Base-by-base conservation (phyloP, 441 rosid species). In the Eruca vesicaria region DNA sequence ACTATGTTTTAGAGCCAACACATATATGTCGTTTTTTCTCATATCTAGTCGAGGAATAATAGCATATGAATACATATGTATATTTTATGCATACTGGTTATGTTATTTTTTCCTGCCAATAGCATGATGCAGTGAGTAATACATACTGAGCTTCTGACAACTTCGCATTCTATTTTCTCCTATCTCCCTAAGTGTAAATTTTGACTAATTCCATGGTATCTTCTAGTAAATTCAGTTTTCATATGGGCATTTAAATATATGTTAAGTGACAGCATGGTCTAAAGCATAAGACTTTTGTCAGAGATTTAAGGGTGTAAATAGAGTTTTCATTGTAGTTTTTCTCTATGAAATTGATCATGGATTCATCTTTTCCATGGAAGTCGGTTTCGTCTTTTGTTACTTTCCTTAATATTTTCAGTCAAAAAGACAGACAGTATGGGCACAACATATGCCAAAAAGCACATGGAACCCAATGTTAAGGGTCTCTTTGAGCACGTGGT, bases 381-480 rank as follows among this genome's bases (percentile, higher is more conserved):
- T 76, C 64, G 80, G 71, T 53, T 65, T 70, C 33, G 43, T 63
- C 57, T 70, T 69, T 65, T 45, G 56, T 66, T 59, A 52, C 67
- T 66, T 58, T 58, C 48, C 57, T 66, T 35, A 48, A 36, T 26
- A 38, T 48, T 71, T 57, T 73, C 76, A 78, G 91, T 88, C 91
- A 86, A 88, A 84, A 83, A 58, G 68, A 66, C 8, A n/a, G 65
- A 77, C 82, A 78, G 85, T 80, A 84, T 86, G 87, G 82, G 83
- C 86, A 76, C 74, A 62, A 63, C 66, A 73, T 62, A 77, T 73
- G 73, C 80, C 74, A 58, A 80, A 85, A 84, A 67, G 87, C 86
- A 80, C 91, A 84, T 90, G 90, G 87, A 85, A 85, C 85, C 92
- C 75, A 80, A 74, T 76, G 85, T 70, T 56, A 68, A 77, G 85